phyloP scores from a whole-genome alignment of 495 filamentous ascomycete species.

The Aspergillus cristatus region DNA sequence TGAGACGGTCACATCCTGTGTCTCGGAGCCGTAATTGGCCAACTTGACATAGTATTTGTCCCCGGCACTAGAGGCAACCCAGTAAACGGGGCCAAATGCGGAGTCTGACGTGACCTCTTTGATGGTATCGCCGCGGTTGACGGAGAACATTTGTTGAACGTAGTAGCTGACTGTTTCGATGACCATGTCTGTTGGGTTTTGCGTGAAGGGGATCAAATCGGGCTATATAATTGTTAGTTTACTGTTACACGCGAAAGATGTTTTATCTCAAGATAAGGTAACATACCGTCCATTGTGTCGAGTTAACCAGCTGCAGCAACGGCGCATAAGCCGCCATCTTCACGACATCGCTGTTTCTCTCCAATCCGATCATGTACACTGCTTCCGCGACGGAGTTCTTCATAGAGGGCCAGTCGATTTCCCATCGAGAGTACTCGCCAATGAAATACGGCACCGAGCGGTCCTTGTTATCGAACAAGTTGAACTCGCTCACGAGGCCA shows the following conservation, averaged over 20 bases:
- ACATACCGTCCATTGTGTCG: conserved; percentile 22
- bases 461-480: conserved; percentile 37
- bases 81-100: conserved; percentile 44
- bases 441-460: conserved; percentile 27
- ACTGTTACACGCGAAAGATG: too few species aligned
- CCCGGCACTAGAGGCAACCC: conserved; percentile 36
- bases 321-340: conserved; percentile 40
- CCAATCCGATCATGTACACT: conserved; percentile 51
- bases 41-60: conserved; percentile 15
- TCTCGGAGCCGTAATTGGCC: conserved; percentile 12
- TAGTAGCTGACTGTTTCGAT: conserved; percentile 16
- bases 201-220: conserved; percentile 20
- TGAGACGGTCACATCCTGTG: conserved; percentile 17
- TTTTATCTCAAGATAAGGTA: too few species aligned
- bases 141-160: conserved; percentile 35
- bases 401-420: conserved; percentile 39
- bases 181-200: conserved; percentile 26
- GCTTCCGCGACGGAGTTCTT: conserved; percentile 52
- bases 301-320: conserved; percentile 26
- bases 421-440: conserved; percentile 44
- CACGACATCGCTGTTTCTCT: conserved; percentile 49
- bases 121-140: conserved; percentile 38
- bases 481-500: conserved; percentile 38
- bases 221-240: conserved; percentile 8
- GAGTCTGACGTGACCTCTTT: conserved; percentile 30